These are phyloP conservation scores for Globisporangium acanthophoron DNA, from an alignment of 352 stramenopile species.

Conservation along the genomic window DNA sequence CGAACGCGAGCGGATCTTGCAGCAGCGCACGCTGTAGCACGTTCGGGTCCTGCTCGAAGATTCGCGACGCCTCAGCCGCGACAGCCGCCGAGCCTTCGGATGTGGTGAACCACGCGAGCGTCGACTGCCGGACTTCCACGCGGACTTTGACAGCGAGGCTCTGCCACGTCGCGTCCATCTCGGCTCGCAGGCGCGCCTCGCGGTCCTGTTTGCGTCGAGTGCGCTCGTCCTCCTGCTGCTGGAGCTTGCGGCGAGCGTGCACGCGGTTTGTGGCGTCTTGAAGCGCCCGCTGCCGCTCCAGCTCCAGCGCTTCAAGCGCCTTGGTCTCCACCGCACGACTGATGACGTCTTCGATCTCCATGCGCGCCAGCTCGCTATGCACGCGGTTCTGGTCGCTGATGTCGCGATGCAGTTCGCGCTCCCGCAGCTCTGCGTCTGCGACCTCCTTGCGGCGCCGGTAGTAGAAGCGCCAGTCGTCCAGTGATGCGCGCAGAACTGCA, in stretches of 20 bases:
- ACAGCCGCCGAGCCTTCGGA: conserved; percentile 23
- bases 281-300: conserved; percentile 29
- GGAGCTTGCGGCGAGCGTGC: conserved; percentile 37
- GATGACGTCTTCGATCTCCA: conserved; percentile 46
- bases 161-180: conserved; percentile 39
- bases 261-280: conserved; percentile 38
- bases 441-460: conserved; percentile 40
- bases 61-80: conserved; percentile 29
- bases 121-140: conserved; percentile 36
- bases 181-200: conserved; percentile 10
- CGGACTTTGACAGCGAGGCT: conserved; percentile 35
- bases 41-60: conserved; percentile 53
- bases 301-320: conserved; percentile 22
- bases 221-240: conserved; percentile 49
- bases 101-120: conserved; percentile 38
- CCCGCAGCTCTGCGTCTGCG: conserved; percentile 28
- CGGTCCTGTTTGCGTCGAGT: conserved; percentile 30
- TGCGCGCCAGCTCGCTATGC: conserved; percentile 22
- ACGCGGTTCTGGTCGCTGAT: conserved; percentile 22
- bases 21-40: conserved; percentile 38
- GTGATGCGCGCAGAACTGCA: conserved; percentile 18
- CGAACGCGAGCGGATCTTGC: conserved; percentile 23
- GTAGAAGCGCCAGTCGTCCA: conserved; percentile 33
- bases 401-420: conserved; percentile 33
- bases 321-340: conserved; percentile 23